Evolutionary conservation across 2,329 filamentous ascomycete genomes (phyloP).

Genomic region (Trichoderma afroharzianum): DNA sequence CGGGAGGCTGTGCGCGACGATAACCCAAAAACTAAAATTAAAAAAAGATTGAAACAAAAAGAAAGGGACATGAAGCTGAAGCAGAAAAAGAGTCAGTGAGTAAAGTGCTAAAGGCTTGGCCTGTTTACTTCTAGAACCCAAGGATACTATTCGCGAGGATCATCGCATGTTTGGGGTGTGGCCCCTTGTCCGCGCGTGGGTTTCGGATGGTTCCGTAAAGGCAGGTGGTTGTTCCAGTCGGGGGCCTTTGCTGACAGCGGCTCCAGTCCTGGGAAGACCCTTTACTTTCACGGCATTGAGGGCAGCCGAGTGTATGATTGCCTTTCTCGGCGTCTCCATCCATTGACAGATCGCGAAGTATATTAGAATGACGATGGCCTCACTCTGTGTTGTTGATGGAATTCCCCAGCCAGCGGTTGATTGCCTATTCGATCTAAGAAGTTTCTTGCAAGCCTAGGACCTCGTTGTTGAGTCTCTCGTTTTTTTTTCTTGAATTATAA

Average conservation of each 20-base stretch:
- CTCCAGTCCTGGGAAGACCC: not conserved
- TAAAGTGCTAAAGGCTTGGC: not conserved
- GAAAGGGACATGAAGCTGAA: not conserved
- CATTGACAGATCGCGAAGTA: not conserved
- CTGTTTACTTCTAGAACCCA: not conserved
- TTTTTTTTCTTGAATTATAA: not conserved
- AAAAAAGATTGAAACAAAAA: not conserved
- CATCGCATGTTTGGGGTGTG: not conserved
- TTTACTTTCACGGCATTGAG: not conserved
- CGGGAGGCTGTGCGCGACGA: not conserved
- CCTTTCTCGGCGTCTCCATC: not conserved
- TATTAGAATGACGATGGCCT: slow-evolving; percentile 2
- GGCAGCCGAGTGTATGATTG: not conserved
- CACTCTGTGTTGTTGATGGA: not conserved
- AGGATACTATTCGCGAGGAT: not conserved
- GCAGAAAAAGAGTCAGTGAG: not conserved
- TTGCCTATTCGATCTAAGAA: not conserved
- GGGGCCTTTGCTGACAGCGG: not conserved
- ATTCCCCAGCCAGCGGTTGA: not conserved
- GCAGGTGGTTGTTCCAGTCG: slow-evolving; percentile 14
- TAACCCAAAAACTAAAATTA: not conserved
- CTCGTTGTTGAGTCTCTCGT: not conserved
- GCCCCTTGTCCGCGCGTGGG: not conserved
- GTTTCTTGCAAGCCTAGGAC: not conserved
- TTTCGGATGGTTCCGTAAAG: slow-evolving; percentile 10